phyloP scores from a whole-genome alignment of 768 basidiomycete species.

The Erythrobasidium yunnanense region DNA sequence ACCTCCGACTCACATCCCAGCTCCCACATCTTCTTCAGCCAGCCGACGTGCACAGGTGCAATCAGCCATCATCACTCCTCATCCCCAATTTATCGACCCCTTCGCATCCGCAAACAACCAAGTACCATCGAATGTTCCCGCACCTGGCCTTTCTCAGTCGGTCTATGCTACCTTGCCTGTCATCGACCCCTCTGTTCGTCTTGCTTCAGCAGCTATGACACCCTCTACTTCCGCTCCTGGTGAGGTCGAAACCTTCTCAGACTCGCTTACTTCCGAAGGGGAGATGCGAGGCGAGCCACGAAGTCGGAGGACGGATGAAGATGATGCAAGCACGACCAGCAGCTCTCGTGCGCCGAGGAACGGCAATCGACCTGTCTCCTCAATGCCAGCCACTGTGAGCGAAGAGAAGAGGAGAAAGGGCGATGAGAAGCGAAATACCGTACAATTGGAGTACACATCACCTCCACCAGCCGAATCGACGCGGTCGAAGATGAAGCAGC shows the following conservation, averaged over 20 bases:
- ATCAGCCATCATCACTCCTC: background rate
- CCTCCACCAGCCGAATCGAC: conserved; percentile 30
- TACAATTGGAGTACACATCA: conserved; percentile 84
- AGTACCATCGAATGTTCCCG: conserved; percentile 1
- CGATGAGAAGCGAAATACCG: conserved; percentile 70
- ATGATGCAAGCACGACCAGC: conserved; percentile 26
- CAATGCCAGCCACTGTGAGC: background rate
- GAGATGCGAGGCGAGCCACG: conserved; percentile 14
- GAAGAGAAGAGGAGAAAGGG: conserved; percentile 46
- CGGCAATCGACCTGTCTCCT: background rate
- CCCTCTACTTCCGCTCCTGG: conserved; percentile 25
- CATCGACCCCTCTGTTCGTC: conserved; percentile 1
- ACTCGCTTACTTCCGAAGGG: conserved; percentile 10
- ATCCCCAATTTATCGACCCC: conserved; percentile 8
- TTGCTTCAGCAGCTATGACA: conserved; percentile 19
- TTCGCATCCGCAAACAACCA: conserved; percentile 3
- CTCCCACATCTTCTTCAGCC: background rate
- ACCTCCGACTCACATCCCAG: background rate
- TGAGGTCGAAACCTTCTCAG: conserved; percentile 18
- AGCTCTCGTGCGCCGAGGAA: background rate
- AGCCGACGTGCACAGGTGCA: background rate
- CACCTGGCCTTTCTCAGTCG: conserved; percentile 11
- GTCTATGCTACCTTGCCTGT: background rate
- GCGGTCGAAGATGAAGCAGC: conserved; percentile 15
- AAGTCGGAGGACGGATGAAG: conserved; percentile 11